These are phyloP conservation scores for Phanerochaete carnosa DNA, from an alignment of 768 basidiomycete genomes.

Conservation along the genomic window DNA sequence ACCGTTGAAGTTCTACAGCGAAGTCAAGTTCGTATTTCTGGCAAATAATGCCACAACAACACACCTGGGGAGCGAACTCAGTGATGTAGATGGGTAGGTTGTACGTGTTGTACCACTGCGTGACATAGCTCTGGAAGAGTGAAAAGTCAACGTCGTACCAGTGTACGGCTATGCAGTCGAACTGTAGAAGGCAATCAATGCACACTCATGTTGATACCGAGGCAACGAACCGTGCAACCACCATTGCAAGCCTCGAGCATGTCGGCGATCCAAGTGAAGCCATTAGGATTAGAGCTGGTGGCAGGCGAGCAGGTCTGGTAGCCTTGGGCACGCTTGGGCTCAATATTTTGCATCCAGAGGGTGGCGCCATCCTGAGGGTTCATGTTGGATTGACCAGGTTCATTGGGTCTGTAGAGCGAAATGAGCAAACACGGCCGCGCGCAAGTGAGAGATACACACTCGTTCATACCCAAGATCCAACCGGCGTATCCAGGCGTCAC, in stretches of 20 bases:
- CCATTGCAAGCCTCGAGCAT: slow-evolving; percentile 50
- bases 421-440: slow-evolving; percentile 20
- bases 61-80: slow-evolving; percentile 67
- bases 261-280: slow-evolving; percentile 59
- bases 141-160: slow-evolving; percentile 55
- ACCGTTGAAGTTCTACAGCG: slow-evolving; percentile 48
- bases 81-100: slow-evolving; percentile 52
- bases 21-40: background rate
- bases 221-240: slow-evolving; percentile 48
- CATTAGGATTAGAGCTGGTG: slow-evolving; percentile 55
- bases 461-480: slow-evolving; percentile 63
- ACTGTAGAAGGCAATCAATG: slow-evolving; percentile 29
- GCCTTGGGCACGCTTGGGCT: slow-evolving; percentile 53
- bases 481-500: slow-evolving; percentile 51
- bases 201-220: background rate
- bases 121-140: slow-evolving; percentile 52
- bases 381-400: slow-evolving; percentile 60
- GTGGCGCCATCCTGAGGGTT: slow-evolving; percentile 41
- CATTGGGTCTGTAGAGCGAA: slow-evolving; percentile 56
- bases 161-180: slow-evolving; percentile 61
- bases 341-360: slow-evolving; percentile 61
- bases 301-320: slow-evolving; percentile 65
- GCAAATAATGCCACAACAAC: background rate
- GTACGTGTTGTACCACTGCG: slow-evolving; percentile 43
- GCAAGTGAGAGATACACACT: slow-evolving; percentile 44